These are phyloP conservation scores for grape (Vitis vinifera) DNA, from an alignment of 164 flowering plant genomes.

Conservation along the genomic window ASM3070453v1 NC_081813.1:23193501-23194000, in stretches of 20 bases:
- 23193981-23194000: constrained; percentile 18
- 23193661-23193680: constrained; percentile 21
- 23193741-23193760: constrained; percentile 23
- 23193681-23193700: constrained; percentile 32
- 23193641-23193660: constrained; percentile 34
- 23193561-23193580: constrained; percentile 30
- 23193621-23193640: constrained; percentile 16
- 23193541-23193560: constrained; percentile 6
- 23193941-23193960: constrained; percentile 7
- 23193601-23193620: constrained; percentile 41
- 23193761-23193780: constrained; percentile 23
- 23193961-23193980: neutral
- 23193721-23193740: constrained; percentile 35
- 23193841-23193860: constrained; percentile 14
- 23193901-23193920: constrained; percentile 29
- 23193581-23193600: constrained; percentile 40
- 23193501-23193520: constrained; percentile 50
- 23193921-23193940: constrained; percentile 19
- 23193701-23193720: constrained; percentile 41
- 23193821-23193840: constrained; percentile 15
- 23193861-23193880: constrained; percentile 13
- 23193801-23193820: constrained; percentile 25
- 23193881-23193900: constrained; percentile 21
- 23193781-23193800: constrained; percentile 24
- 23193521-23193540: constrained; percentile 36